These are phyloP conservation scores for Pythium angustatum DNA, from an alignment of 352 stramenopile genomes.

Conservation along the genomic window DNA sequence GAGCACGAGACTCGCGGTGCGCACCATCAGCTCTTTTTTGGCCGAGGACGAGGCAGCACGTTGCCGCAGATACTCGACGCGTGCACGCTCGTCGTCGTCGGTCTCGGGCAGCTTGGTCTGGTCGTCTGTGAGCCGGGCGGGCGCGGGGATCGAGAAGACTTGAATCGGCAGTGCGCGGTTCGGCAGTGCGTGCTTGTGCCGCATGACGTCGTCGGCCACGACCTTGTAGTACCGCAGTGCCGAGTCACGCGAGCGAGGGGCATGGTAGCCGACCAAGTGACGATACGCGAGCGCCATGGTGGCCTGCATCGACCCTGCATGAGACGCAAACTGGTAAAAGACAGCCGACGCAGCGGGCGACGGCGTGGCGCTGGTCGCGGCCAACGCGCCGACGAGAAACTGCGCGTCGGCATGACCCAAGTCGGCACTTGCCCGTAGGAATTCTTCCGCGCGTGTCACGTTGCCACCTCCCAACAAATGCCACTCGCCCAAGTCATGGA, in stretches of 20 bases:
- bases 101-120: slow-evolving; percentile 25
- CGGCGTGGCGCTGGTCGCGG: slow-evolving; percentile 30
- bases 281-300: slow-evolving; percentile 77
- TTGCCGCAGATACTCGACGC: slow-evolving; percentile 55
- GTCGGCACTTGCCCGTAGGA: slow-evolving; percentile 46
- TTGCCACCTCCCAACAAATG: slow-evolving; percentile 34
- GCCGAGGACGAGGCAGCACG: slow-evolving; percentile 27
- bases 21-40: slow-evolving; percentile 37
- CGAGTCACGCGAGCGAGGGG: slow-evolving; percentile 49
- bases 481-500: slow-evolving; percentile 44
- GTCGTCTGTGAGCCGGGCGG: slow-evolving; percentile 40
- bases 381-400: slow-evolving; percentile 34
- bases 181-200: slow-evolving; percentile 19
- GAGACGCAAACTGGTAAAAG: slow-evolving; percentile 63
- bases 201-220: slow-evolving; percentile 56
- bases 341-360: slow-evolving; percentile 34
- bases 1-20: slow-evolving; percentile 54
- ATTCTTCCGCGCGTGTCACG: slow-evolving; percentile 27
- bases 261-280: slow-evolving; percentile 53
- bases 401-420: slow-evolving; percentile 29
- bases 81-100: slow-evolving; percentile 38
- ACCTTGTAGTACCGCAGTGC: slow-evolving; percentile 77
- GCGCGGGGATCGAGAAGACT: slow-evolving; percentile 40
- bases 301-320: slow-evolving; percentile 38
- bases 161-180: slow-evolving; percentile 33